A percentile compares a stretch with the other conserved stretches of the same genome.
phyloP scores from a whole-genome alignment of 2,329 filamentous ascomycete species.

The Amauroascus verrucosus region DNA sequence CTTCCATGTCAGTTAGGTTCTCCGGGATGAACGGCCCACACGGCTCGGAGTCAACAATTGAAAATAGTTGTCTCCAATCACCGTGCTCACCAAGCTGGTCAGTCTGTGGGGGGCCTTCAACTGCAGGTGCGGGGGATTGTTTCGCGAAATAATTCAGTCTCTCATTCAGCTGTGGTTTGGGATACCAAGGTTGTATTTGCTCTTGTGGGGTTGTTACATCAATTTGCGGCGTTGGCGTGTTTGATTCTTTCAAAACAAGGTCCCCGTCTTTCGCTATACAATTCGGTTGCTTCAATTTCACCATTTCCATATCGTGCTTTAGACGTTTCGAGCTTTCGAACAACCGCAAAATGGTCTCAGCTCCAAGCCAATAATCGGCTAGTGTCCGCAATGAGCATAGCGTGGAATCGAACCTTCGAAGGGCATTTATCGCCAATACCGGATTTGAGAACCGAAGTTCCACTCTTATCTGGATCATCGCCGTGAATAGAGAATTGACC shows the following conservation, averaged over 20 bases:
- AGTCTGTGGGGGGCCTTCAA: conserved; percentile 11
- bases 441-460: conserved; percentile 39
- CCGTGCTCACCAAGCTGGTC: conserved; percentile 29
- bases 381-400: conserved; percentile 34
- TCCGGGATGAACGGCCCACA: conserved; percentile 31
- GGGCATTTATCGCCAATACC: conserved; percentile 37
- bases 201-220: conserved; percentile 9
- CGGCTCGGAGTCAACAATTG: conserved; percentile 31
- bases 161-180: conserved; percentile 10
- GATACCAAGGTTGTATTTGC: conserved; percentile 9
- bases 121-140: not conserved
- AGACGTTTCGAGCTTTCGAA: conserved; percentile 37
- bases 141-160: conserved; percentile 13
- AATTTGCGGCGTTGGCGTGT: conserved; percentile 2
- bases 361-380: conserved; percentile 36
- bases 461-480: conserved; percentile 40
- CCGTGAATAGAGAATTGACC: conserved; percentile 37
- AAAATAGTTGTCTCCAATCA: conserved; percentile 36
- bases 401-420: conserved; percentile 37
- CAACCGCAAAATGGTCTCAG: conserved; percentile 34
- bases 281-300: conserved; percentile 28
- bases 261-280: conserved; percentile 16
- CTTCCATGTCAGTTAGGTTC: conserved; percentile 32
- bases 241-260: conserved; percentile 5
- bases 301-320: conserved; percentile 32